Percentiles rank a stretch among this genome's conserved stretches.
Evolutionary conservation across 106 monocot species (phyloP).

Genomic region (Gastrodia elata): DNA sequence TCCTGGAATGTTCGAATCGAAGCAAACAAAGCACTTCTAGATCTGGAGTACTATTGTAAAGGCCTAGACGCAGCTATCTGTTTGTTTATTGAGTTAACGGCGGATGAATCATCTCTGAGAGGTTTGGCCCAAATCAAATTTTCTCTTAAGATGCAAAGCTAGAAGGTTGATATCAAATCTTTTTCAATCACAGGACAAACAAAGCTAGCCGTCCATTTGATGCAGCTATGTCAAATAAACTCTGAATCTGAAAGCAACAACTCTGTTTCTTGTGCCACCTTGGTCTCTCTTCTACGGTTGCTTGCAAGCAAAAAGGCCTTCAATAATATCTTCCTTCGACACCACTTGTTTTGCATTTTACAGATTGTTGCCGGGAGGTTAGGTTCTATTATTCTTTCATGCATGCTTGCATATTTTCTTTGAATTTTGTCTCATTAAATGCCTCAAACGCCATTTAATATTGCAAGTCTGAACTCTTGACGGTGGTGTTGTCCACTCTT

Average conservation of each 20-base stretch:
- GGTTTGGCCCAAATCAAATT: conserved; percentile 23
- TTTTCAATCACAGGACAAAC: conserved; percentile 45
- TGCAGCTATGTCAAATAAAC: conserved; percentile 72
- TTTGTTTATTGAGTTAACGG: conserved; percentile 53
- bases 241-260: conserved; percentile 28
- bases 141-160: background rate
- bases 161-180: background rate
- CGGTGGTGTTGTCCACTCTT: too few species aligned
- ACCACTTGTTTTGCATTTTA: conserved; percentile 86
- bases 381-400: conserved; percentile 6
- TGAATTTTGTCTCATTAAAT: background rate
- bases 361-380: conserved; percentile 88
- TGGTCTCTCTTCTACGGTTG: conserved; percentile 49
- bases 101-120: conserved; percentile 63
- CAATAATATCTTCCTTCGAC: conserved; percentile 80
- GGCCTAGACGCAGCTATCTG: conserved; percentile 65
- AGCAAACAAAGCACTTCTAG: conserved; percentile 66
- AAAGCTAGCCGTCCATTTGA: conserved; percentile 70
- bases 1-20: conserved; percentile 77
- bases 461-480: too few species aligned
- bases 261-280: conserved; percentile 29
- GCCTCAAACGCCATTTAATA: too few species aligned
- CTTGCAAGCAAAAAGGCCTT: conserved; percentile 69
- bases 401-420: background rate
- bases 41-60: conserved; percentile 67